Base-by-base conservation (phyloP, 345 rosid species). In the Citropsis articulata region DNA sequence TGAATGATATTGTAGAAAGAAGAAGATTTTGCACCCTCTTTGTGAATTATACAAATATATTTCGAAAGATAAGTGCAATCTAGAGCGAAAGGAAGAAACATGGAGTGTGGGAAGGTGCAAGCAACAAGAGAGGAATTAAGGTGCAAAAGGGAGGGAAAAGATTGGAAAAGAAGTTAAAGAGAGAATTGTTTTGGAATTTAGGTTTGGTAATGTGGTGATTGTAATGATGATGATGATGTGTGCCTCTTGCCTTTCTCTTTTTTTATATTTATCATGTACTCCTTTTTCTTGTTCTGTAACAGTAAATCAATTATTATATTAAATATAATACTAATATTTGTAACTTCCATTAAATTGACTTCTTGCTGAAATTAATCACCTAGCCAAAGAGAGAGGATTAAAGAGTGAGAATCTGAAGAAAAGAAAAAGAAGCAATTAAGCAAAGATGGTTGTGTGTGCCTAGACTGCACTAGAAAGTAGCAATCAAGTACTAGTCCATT, bases 171-270 rank as follows among this genome's bases (percentile, higher is more conserved):
- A 65, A 69, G 77, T 14, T 67, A 81, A 69, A 68, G 78, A 68
- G 79, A 82, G 76, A 80, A 74, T 38, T 74, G 72, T 61, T 76
- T 71, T 66, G 84, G 69, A 68, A 72, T 81, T 80, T 85, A 74
- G 79, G 79, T 76, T 83, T 55, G 79, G 84, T 63, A 21, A 71
- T 83, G 85, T 83, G 82, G 73, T 80, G 79, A 77, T 80, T 70
- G 89, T 79, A 86, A 88, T 85, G 84, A 88, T 88, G 77, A 9
- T 45, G 55, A 25, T 78, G 78, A 63, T 78, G 69, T 68, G 9
- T 57, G 56, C 80, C 67, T 66, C 50, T 68, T 67, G 69, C 61
- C 53, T 71, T 76, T 66, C 22, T 25, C 27, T 42, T 57, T 31
- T 72, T 27, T 31, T 18, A 33, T 78, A 53, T 60, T 72, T 67